These are phyloP conservation scores for Fragilariopsis cylindrus DNA, from an alignment of 108 stramenopile species.

Conservation along the genomic window DNA sequence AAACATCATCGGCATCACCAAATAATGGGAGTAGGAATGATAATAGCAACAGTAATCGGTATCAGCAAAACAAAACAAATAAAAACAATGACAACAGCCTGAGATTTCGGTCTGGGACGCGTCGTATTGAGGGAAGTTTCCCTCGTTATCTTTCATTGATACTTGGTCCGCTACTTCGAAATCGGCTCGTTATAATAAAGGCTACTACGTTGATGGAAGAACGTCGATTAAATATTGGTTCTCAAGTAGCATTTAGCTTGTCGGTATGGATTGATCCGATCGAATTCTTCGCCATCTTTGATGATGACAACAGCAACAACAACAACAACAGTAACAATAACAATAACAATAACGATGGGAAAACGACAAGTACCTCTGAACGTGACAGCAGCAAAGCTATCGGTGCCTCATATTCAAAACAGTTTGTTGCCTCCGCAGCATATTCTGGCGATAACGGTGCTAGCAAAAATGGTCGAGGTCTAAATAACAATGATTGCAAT, in stretches of 20 bases:
- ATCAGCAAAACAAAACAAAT: neutral
- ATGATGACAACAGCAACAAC: neutral
- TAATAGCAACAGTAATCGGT: neutral
- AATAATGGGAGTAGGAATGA: neutral
- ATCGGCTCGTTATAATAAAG: slow-evolving; percentile 35
- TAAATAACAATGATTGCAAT: neutral
- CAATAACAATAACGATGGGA: neutral
- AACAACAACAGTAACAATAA: neutral
- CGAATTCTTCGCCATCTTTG: slow-evolving; percentile 3
- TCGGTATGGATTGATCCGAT: slow-evolving; percentile 13
- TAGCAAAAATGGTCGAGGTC: neutral
- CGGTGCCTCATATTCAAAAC: neutral
- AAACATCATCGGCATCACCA: neutral
- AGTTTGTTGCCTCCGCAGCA: neutral
- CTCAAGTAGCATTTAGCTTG: slow-evolving; percentile 55
- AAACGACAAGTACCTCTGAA: too few relatives aligned
- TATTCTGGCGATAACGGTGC: neutral
- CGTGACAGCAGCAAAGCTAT: too few relatives aligned
- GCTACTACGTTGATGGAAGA: slow-evolving; percentile 77
- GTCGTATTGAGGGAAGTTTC: slow-evolving; percentile 46
- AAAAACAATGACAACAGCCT: slow-evolving; percentile 26
- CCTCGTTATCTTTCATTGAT: slow-evolving; percentile 42
- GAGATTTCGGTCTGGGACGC: slow-evolving; percentile 47
- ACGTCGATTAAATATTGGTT: slow-evolving; percentile 52
- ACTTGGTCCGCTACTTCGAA: slow-evolving; percentile 55